phyloP scores from a whole-genome alignment of 768 basidiomycete species.

The Dioszegia crocea region DNA sequence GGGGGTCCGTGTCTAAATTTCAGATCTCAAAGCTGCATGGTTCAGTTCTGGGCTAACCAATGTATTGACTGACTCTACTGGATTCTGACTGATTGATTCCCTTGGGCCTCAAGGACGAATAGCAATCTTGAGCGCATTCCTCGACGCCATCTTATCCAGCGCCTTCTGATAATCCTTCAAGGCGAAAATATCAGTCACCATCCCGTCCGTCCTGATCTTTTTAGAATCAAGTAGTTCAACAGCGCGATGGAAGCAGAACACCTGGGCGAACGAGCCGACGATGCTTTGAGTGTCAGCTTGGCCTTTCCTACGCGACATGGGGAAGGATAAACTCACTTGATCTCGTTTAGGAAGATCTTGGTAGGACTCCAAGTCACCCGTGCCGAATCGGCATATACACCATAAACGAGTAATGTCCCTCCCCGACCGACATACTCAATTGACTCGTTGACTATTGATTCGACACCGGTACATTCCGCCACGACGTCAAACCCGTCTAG shows the following conservation, averaged over 20 bases:
- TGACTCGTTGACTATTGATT: conserved; percentile 77
- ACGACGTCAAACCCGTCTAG: conserved; percentile 80
- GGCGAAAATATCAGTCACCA: conserved; percentile 64
- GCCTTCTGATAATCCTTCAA: conserved; percentile 63
- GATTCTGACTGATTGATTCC: background rate
- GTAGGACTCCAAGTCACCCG: conserved; percentile 79
- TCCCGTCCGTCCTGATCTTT: conserved; percentile 75
- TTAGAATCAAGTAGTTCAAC: conserved; percentile 83
- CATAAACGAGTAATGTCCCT: conserved; percentile 57
- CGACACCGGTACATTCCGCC: conserved; percentile 73
- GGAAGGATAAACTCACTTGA: conserved; percentile 53
- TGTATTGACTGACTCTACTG: background rate
- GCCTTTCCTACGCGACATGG: background rate
- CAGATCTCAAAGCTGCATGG: no score
- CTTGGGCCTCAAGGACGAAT: conserved; percentile 1
- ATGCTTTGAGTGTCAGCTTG: conserved; percentile 51
- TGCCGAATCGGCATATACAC: conserved; percentile 82
- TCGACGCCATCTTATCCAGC: conserved; percentile 62
- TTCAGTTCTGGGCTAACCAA: no score
- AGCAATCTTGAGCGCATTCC: conserved; percentile 12
- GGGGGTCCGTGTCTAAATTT: no score
- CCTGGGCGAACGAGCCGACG: conserved; percentile 85
- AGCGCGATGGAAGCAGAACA: conserved; percentile 83
- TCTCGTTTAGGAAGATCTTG: conserved; percentile 73
- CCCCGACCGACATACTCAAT: conserved; percentile 78